These are phyloP conservation scores for Glycine latifolia DNA, from an alignment of 306 rosid species.

Conservation along the genomic window DNA sequence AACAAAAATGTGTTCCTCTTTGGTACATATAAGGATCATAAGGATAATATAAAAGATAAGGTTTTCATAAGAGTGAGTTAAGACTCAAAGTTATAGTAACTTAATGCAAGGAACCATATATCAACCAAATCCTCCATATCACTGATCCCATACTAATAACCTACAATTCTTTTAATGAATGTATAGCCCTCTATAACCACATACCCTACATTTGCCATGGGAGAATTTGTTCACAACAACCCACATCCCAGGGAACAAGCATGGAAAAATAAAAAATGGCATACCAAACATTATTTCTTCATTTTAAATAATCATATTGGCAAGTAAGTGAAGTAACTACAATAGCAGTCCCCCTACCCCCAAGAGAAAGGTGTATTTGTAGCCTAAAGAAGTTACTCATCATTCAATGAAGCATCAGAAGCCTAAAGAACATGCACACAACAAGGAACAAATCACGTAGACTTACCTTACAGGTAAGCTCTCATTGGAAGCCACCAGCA, in stretches of 20 bases:
- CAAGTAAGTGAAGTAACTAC: too few relatives aligned
- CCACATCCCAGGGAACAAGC: not conserved
- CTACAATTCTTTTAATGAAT: not conserved
- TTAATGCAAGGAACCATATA: too few relatives aligned
- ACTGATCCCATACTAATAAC: not conserved
- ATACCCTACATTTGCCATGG: not conserved
- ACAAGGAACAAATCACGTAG: conserved; percentile 16
- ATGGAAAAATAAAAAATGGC: not conserved
- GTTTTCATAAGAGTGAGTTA: too few relatives aligned
- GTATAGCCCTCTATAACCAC: not conserved
- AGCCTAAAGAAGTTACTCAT: conserved; percentile 9
- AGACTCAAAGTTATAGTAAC: too few relatives aligned
- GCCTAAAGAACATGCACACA: not conserved
- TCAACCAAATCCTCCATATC: not conserved
- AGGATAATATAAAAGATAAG: too few relatives aligned
- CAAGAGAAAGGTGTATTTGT: not conserved
- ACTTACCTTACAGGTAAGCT: conserved; percentile 86
- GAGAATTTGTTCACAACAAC: not conserved
- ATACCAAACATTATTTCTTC: not conserved
- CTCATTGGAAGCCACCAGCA: conserved; percentile 96
- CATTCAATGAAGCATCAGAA: conserved; percentile 7
- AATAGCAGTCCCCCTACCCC: too few relatives aligned
- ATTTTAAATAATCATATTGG: not conserved
- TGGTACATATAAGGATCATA: too few relatives aligned
- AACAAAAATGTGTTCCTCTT: too few relatives aligned